Percentiles rank a stretch among this genome's conserved stretches.
phyloP scores from a whole-genome alignment of 306 rosid genomes.

The Oxytropis ochrocephala region DNA sequence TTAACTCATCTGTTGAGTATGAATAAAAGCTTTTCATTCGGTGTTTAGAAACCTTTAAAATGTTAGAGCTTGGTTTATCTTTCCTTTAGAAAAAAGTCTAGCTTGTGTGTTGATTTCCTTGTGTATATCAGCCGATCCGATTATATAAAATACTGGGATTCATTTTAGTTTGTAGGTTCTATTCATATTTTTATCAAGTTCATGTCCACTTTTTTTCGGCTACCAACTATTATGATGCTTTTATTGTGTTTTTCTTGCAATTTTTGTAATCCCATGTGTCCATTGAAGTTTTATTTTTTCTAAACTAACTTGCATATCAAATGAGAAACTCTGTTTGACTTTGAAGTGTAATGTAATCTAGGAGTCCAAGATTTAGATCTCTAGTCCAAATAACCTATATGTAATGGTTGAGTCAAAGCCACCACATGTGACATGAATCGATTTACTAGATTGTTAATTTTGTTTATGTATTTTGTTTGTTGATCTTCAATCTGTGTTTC shows the following conservation, averaged over 20 bases:
- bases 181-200: background rate
- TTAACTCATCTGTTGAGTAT: background rate
- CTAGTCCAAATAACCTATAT: conserved; percentile 9
- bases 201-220: background rate
- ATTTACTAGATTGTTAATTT: conserved; percentile 3
- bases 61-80: background rate
- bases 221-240: background rate
- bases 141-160: background rate
- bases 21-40: background rate
- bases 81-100: conserved; percentile 1
- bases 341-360: background rate
- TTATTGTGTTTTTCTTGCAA: conserved; percentile 7
- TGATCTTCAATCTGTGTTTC: conserved; percentile 16
- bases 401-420: conserved; percentile 14
- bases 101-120: background rate
- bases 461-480: background rate
- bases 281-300: background rate
- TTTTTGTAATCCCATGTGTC: background rate
- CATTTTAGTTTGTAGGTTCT: background rate
- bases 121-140: background rate
- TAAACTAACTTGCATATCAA: background rate
- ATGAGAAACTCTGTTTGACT: background rate
- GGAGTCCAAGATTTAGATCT: background rate
- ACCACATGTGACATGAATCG: background rate
- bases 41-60: background rate